Evolutionary conservation across 176 grass and related monocot genomes (phyloP).

Genomic region (Triticum turgidum): DNA sequence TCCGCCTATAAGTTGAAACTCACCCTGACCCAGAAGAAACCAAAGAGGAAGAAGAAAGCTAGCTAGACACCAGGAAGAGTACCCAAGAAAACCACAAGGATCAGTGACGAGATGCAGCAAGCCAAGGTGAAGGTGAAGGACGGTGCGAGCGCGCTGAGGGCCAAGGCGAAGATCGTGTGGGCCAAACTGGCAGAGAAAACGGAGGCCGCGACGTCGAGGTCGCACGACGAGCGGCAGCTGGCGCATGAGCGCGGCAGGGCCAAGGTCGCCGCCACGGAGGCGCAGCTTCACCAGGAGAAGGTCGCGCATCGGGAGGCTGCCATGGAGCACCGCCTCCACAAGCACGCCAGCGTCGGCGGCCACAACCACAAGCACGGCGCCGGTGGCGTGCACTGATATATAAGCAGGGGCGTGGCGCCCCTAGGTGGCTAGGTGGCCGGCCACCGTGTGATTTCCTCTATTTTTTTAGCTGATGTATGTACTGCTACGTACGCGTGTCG

Average conservation of each 20-base stretch:
- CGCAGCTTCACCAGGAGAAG: constrained; percentile 28
- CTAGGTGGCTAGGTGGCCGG: no score
- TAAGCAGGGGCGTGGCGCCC: no score
- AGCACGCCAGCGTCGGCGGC: neutral
- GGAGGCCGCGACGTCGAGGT: constrained; percentile 28
- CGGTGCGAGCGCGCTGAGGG: constrained; percentile 33
- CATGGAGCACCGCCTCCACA: neutral
- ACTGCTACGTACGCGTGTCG: neutral
- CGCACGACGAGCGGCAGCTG: constrained; percentile 29
- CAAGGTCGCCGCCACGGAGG: constrained; percentile 44
- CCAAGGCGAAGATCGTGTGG: constrained; percentile 41
- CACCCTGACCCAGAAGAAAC: neutral
- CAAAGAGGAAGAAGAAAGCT: neutral
- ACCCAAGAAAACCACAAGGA: neutral
- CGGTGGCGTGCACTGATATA: neutral
- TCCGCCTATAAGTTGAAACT: neutral
- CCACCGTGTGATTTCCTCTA: neutral
- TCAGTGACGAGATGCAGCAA: neutral
- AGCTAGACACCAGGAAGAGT: neutral
- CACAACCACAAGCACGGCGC: neutral
- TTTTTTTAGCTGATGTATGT: neutral
- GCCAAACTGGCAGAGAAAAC: constrained; percentile 39
- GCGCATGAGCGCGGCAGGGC: constrained; percentile 50
- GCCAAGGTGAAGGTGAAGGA: constrained; percentile 53
- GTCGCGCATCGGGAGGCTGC: neutral